Percentiles rank a stretch among this genome's conserved stretches.
Evolutionary conservation across 345 rosid species (phyloP).

Genomic region (Citrus sinensis): DNA sequence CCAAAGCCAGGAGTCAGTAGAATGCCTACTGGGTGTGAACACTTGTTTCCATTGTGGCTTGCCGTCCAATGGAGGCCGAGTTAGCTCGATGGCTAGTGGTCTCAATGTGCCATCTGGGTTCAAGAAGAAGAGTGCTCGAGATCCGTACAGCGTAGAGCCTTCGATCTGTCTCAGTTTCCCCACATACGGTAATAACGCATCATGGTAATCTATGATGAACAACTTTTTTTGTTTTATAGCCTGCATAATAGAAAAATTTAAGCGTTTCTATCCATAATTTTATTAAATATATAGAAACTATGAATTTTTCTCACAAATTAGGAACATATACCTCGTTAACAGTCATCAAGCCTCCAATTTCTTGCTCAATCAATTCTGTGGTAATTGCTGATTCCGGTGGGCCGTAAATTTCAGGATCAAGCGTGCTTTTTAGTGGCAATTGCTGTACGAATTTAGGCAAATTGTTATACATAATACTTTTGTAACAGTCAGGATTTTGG

Average conservation of each 20-base stretch:
- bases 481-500: neutral
- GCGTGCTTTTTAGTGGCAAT: slow-evolving; percentile 76
- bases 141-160: slow-evolving; percentile 55
- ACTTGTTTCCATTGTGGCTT: slow-evolving; percentile 68
- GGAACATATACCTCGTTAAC: slow-evolving; percentile 43
- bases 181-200: slow-evolving; percentile 57
- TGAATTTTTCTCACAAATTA: neutral
- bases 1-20: slow-evolving; percentile 70
- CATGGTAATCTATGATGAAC: slow-evolving; percentile 61
- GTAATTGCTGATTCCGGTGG: slow-evolving; percentile 65
- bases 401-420: slow-evolving; percentile 67
- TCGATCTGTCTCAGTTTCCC: slow-evolving; percentile 50
- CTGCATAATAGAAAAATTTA: slow-evolving; percentile 14
- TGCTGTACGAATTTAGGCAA: slow-evolving; percentile 39
- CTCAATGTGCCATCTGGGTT: slow-evolving; percentile 45
- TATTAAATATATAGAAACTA: neutral
- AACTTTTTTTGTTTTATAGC: slow-evolving; percentile 46
- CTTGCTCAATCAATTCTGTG: slow-evolving; percentile 41
- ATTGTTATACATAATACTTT: too few species aligned
- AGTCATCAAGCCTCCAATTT: slow-evolving; percentile 51
- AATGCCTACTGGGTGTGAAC: slow-evolving; percentile 32
- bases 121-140: slow-evolving; percentile 61
- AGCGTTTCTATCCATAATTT: neutral
- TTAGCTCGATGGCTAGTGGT: slow-evolving; percentile 64
- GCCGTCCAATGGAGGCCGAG: slow-evolving; percentile 48